Base-by-base conservation (phyloP, 2,329 filamentous ascomycete genomes). In the Colletotrichum musicola region DNA sequence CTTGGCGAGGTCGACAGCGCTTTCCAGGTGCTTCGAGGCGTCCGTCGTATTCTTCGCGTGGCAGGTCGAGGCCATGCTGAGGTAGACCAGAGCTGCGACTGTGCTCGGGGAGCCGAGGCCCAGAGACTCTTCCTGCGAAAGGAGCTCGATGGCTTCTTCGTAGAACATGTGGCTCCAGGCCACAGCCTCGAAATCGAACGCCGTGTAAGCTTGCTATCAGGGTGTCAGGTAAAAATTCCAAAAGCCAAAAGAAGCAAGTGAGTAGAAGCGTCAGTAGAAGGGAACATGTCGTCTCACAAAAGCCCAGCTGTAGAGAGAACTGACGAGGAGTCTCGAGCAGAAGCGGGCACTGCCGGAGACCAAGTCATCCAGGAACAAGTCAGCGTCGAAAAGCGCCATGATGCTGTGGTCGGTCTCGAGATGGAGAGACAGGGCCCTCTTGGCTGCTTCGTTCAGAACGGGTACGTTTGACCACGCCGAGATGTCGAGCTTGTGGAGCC, bases 321-420 rank as follows among this genome's bases (percentile, higher is more conserved):
- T 67, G 22, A 79, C 75, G 0, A 79, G 69, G 16, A 78, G 74
- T 7, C 64, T 71, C 1, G 75, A 78, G 44, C 77, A 79, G 51
- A 73, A 76, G 5, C 67, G 69, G n/a, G 59, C 54, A 20, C 59
- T 63, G 7, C 71, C 62, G 38, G 66, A 64, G 2, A 77, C 44
- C 4, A 78, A 54, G 50, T 77, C 75, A 14, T 63, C 47, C n/a
- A 78, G 64, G 42, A 79, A 74, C 1, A 77, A 71, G 30, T 72
- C 20, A 1, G 74, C 61, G 22, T 76, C 72, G 38, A 79, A 78
- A 0, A 78, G 64, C 0, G 75, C 76, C 13, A 77, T 68, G 20
- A 78, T 67, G 1, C 75, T 74, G 62, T 78, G 74, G 10, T 78
- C 76, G 16, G 75, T 78, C 57, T 69, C 67, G 7, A 77, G 65